Percentiles rank a stretch among this genome's conserved stretches.
Evolutionary conservation across 2,329 filamentous ascomycete species (phyloP).

Genomic region (Tetracladium maxilliforme): DNA sequence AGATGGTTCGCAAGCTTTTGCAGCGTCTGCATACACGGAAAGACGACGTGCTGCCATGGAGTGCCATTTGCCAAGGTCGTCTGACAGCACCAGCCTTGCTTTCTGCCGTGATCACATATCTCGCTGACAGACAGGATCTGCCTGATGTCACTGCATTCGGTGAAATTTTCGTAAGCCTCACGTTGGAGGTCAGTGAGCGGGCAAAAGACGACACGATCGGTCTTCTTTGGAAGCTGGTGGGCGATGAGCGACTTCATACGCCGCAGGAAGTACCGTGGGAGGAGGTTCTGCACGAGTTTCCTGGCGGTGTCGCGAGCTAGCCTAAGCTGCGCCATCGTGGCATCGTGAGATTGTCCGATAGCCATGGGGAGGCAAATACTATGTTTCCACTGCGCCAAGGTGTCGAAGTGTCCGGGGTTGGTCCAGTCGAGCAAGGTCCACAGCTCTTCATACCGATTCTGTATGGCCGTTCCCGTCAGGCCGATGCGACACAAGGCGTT

Average conservation of each 20-base stretch:
- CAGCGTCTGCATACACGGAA: conserved; percentile 67
- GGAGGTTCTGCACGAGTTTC: conserved; percentile 71
- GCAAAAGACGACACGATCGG: conserved; percentile 87
- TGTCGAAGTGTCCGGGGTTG: conserved; percentile 60
- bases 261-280: conserved; percentile 81
- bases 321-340: conserved; percentile 69
- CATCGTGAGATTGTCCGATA: conserved; percentile 83
- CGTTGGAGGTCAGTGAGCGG: conserved; percentile 71
- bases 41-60: conserved; percentile 65
- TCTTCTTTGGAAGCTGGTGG: conserved; percentile 87
- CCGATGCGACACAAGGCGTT: conserved; percentile 89
- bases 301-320: conserved; percentile 68
- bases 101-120: conserved; percentile 53
- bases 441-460: conserved; percentile 94
- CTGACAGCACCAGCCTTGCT: conserved; percentile 72
- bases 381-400: conserved; percentile 58
- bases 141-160: conserved; percentile 63
- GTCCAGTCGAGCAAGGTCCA: conserved; percentile 97
- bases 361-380: conserved; percentile 69
- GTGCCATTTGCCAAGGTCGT: conserved; percentile 40
- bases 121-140: too few species aligned
- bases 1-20: conserved; percentile 89
- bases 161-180: conserved; percentile 68
- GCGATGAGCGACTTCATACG: conserved; percentile 89
- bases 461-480: conserved; percentile 87